Conservation (phyloP, 1,139 yeast species). For the Hansenula lynferdii region DNA sequence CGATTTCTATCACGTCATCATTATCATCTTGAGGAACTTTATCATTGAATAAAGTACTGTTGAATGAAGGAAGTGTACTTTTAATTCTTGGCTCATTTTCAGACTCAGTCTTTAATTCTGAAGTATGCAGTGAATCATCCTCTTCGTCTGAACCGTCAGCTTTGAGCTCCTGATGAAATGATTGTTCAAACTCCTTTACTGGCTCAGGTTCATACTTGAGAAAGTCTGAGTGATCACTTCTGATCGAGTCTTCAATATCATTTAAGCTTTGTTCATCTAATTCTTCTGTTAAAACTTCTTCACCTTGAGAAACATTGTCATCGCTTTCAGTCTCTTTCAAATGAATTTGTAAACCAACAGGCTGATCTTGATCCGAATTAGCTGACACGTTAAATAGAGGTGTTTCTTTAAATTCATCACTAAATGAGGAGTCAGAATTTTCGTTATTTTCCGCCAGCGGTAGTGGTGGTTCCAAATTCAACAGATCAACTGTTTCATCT, state of each 20-base stretch:
- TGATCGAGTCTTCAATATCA: slow-evolving; percentile 6
- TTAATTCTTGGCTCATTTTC: slow-evolving; percentile 5
- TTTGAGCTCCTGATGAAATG: background rate
- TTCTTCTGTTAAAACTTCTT: slow-evolving; percentile 19
- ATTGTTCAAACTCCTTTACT: background rate
- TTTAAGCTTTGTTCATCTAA: slow-evolving; percentile 3
- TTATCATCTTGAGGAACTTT: slow-evolving; percentile 15
- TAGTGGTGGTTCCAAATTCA: slow-evolving; percentile 1
- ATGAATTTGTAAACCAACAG: background rate
- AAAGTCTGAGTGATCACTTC: slow-evolving; percentile 1
- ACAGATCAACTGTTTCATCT: slow-evolving; percentile 13
- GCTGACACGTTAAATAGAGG: slow-evolving; percentile 13
- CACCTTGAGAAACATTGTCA: slow-evolving; percentile 26
- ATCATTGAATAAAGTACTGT: slow-evolving; percentile 20
- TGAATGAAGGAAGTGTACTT: slow-evolving; percentile 15
- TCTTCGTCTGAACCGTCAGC: background rate
- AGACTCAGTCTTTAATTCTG: no score
- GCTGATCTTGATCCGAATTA: background rate
- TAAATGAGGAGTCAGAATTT: slow-evolving; percentile 11
- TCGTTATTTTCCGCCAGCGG: slow-evolving; percentile 2
- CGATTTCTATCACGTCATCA: background rate
- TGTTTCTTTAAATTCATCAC: slow-evolving; percentile 17
- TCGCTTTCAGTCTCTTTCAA: no score
- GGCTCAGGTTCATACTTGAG: slow-evolving; percentile 1
- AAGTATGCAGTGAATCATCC: no score